These are phyloP conservation scores for Xanthoconium purpureum DNA, from an alignment of 768 basidiomycete genomes.

Conservation along the genomic window DNA sequence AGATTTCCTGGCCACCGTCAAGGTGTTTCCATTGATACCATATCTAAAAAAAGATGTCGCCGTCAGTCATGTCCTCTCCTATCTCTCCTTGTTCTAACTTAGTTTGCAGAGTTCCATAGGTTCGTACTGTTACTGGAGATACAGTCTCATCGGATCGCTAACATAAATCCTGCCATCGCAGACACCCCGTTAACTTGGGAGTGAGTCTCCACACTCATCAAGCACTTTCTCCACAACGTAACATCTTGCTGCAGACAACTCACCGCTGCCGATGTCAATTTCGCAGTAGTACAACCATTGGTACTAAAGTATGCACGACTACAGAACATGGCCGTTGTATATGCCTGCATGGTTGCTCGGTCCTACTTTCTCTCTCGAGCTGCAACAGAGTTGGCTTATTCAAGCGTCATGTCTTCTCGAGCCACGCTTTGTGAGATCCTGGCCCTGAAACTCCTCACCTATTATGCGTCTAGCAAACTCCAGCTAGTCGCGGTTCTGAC, in stretches of 20 bases:
- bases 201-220: slow-evolving; percentile 41
- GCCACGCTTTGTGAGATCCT: slow-evolving; percentile 86
- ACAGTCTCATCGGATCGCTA: neutral
- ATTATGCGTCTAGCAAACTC: slow-evolving; percentile 72
- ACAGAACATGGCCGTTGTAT: slow-evolving; percentile 70
- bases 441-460: slow-evolving; percentile 80
- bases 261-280: slow-evolving; percentile 80
- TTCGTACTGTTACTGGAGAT: slow-evolving; percentile 7
- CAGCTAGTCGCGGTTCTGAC: slow-evolving; percentile 75
- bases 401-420: slow-evolving; percentile 64
- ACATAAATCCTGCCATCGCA: slow-evolving; percentile 23
- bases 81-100: slow-evolving; percentile 8
- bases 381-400: slow-evolving; percentile 70
- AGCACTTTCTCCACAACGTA: slow-evolving; percentile 1
- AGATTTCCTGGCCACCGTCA: slow-evolving; percentile 57
- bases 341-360: slow-evolving; percentile 73
- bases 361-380: slow-evolving; percentile 74
- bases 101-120: slow-evolving; percentile 26
- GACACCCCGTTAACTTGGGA: slow-evolving; percentile 79
- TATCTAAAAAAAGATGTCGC: slow-evolving; percentile 66
- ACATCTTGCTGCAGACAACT: slow-evolving; percentile 53
- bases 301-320: slow-evolving; percentile 77
- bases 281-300: slow-evolving; percentile 72
- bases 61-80: slow-evolving; percentile 42
- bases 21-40: slow-evolving; percentile 80